Conservation (phyloP, 176 grass and related monocot species). For the Rhynchospora tenuis region DNA sequence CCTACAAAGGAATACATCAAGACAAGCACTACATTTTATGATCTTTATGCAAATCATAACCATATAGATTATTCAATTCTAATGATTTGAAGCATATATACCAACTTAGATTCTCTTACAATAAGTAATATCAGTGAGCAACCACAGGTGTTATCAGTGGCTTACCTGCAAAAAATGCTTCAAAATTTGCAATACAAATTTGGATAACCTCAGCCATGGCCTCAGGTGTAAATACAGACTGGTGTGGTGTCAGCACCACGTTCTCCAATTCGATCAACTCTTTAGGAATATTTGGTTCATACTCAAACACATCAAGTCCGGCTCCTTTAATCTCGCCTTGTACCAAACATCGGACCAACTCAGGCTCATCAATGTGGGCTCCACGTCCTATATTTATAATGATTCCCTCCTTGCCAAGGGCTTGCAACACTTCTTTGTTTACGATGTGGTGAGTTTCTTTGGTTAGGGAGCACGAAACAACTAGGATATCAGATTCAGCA, state of each 20-base stretch:
- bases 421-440: slow-evolving; percentile 27
- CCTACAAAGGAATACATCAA: too few species aligned
- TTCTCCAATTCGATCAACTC: slow-evolving; percentile 52
- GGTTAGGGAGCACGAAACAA: slow-evolving; percentile 31
- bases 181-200: slow-evolving; percentile 32
- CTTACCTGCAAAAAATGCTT: slow-evolving; percentile 40
- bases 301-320: slow-evolving; percentile 54
- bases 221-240: slow-evolving; percentile 18
- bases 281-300: slow-evolving; percentile 23
- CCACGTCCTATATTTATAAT: slow-evolving; percentile 46
- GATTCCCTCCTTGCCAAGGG: slow-evolving; percentile 37
- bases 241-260: slow-evolving; percentile 41
- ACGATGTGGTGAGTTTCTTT: slow-evolving; percentile 37
- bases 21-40: too few species aligned
- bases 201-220: neutral
- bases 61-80: too few species aligned
- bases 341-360: slow-evolving; percentile 22
- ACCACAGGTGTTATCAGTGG: slow-evolving; percentile 20
- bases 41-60: too few species aligned
- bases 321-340: slow-evolving; percentile 29
- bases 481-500: slow-evolving; percentile 23
- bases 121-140: neutral
- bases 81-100: too few species aligned
- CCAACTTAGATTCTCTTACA: too few species aligned
- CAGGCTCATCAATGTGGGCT: slow-evolving; percentile 29